Evolutionary conservation across 805 yeast species (phyloP), one percentile per base, ranked within the genome.

Genomic region (Wilhelminamyces savonicus): DNA sequence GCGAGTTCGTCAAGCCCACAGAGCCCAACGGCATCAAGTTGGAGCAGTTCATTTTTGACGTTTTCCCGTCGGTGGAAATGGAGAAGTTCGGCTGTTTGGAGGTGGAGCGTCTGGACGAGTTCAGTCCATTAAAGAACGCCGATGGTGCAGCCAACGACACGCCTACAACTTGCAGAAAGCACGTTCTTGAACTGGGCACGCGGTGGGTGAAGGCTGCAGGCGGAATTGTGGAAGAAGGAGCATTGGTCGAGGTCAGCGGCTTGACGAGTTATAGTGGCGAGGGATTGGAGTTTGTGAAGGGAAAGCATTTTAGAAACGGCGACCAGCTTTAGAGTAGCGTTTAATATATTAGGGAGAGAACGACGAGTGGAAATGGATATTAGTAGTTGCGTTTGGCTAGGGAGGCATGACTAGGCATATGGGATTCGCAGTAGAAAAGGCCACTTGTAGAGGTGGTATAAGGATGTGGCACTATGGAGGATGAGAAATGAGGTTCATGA

Each of bases 11-110:
- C 17, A 75, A 72, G 44, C 96, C 97, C n/a, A 43, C 65, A 1
- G 71, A 65, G 34, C 84, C 90, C 27, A 92, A 92, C 54, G 98
- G 97, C 24, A 78, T 90, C 50, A 92, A 92, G 55, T 69, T 92
- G 50, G 99, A 92, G 56, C 97, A 90, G 55, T 92, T 92, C 48
- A 94, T 92, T 34, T 92, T 92, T 62, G 99, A 92, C 52, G 94
- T 92, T 15, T 92, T 92, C 60, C 88, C 88, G 28, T 71, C 78
- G 18, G 80, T 92, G 21, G 70, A 74, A 9, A 51, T 88, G 38
- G 51, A 54, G 11, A 74, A 74, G 46, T 92, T 92, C 54, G 98
- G 95, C 1, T 84, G 94, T 52, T 68, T 92, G 34, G 98, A 92
- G 61, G 98, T 92, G 14, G 82, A 74, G 22, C 76, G 99, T 54